Conservation (phyloP, 495 filamentous ascomycete genomes). For the Pyrenula massariospora region DNA sequence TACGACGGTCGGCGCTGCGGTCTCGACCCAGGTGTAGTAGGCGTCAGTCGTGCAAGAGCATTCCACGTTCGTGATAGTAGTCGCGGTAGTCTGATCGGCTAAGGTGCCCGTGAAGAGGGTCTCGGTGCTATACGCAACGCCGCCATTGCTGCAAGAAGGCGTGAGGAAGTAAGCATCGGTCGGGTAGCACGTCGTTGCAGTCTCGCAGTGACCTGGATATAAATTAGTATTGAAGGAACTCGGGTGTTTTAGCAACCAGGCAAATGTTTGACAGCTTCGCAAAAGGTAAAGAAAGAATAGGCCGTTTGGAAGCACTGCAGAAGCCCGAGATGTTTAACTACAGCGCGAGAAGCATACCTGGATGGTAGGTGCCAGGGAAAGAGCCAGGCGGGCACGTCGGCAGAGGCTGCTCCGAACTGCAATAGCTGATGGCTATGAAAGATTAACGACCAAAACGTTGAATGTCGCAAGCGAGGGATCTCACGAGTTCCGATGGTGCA, state of each 20-base stretch:
- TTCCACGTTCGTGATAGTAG: constrained; percentile 12
- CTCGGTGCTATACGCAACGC: constrained; percentile 9
- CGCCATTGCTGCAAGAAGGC: constrained; percentile 16
- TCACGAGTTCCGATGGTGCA: constrained; percentile 16
- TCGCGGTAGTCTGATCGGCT: constrained; percentile 5
- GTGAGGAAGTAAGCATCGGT: constrained; percentile 16
- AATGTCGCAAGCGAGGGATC: background rate
- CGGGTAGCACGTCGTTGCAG: constrained; percentile 15
- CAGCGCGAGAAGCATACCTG: too few species aligned
- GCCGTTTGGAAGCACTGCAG: too few species aligned
- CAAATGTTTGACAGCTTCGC: too few species aligned
- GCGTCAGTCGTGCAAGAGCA: background rate
- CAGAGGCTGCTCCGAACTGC: constrained; percentile 8
- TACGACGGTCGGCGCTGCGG: background rate
- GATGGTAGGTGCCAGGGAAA: background rate
- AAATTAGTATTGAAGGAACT: background rate
- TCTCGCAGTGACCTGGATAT: constrained; percentile 12
- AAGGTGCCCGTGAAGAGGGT: constrained; percentile 14
- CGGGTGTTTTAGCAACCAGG: too few species aligned
- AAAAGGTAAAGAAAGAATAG: too few species aligned
- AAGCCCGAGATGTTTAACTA: too few species aligned
- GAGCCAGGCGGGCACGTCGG: constrained; percentile 9
- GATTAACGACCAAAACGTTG: background rate
- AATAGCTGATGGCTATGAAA: constrained; percentile 4
- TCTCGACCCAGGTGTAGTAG: background rate